phyloP scores from a whole-genome alignment of 495 filamentous ascomycete genomes.

The Neurospora sp. region DNA sequence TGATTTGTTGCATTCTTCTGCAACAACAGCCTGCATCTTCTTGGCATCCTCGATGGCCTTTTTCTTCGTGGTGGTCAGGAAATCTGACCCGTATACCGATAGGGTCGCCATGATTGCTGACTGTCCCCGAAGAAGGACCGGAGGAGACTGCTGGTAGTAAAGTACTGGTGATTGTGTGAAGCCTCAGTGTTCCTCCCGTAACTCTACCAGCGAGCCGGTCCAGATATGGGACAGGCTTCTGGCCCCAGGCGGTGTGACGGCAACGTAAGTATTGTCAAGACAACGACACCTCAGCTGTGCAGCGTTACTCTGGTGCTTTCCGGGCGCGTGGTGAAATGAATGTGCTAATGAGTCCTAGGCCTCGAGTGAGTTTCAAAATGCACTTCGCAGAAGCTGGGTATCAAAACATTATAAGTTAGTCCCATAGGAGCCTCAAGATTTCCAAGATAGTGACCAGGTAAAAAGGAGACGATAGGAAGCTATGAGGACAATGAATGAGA shows the following conservation, averaged over 20 bases:
- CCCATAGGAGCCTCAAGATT: not conserved
- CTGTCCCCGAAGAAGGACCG: not conserved
- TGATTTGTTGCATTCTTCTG: conserved; percentile 37
- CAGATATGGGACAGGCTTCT: not conserved
- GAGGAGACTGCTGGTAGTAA: not conserved
- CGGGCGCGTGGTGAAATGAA: not conserved
- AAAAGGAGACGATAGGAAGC: not conserved
- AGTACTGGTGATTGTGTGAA: not conserved
- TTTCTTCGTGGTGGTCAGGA: conserved; percentile 28
- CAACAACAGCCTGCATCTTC: conserved; percentile 41
- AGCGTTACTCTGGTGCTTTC: not conserved
- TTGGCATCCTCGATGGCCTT: conserved; percentile 46
- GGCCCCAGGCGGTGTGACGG: not conserved
- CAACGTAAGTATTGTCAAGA: not conserved
- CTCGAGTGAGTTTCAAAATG: not conserved
- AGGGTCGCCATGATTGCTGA: conserved; percentile 29
- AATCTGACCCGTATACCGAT: conserved; percentile 29
- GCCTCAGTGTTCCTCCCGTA: not conserved
- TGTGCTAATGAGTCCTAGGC: not conserved
- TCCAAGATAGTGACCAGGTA: not conserved
- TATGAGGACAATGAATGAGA: not conserved
- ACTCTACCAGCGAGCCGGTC: not conserved
- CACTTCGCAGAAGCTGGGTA: not conserved
- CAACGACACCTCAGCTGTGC: not conserved
- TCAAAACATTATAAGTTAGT: not conserved